Evolutionary conservation across 768 basidiomycete genomes (phyloP).

Genomic region (Trametes maxima): DNA sequence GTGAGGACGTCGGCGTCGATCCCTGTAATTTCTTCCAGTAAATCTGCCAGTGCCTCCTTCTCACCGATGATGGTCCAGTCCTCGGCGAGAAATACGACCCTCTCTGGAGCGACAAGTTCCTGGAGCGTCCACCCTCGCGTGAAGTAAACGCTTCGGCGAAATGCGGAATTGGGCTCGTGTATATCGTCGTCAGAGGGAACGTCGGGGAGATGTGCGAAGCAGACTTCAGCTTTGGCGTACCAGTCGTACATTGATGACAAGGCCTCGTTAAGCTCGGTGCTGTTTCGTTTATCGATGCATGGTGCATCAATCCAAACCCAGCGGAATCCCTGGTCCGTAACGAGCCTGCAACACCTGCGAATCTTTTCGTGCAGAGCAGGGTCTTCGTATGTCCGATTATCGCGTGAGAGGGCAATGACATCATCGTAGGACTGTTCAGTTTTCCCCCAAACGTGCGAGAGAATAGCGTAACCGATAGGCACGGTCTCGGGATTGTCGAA

Average conservation of each 20-base stretch:
- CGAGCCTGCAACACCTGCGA: background rate
- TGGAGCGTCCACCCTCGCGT: slow-evolving; percentile 12
- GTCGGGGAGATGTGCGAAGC: slow-evolving; percentile 5
- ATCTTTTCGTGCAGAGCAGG: background rate
- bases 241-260: slow-evolving; percentile 13
- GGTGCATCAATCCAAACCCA: slow-evolving; percentile 5
- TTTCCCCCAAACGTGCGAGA: slow-evolving; percentile 5
- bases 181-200: background rate
- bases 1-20: slow-evolving; percentile 1
- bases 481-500: background rate
- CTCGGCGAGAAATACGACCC: slow-evolving; percentile 4
- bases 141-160: background rate
- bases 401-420: background rate
- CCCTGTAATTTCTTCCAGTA: slow-evolving; percentile 10
- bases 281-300: slow-evolving; percentile 10
- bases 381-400: too few species aligned
- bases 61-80: slow-evolving; percentile 3
- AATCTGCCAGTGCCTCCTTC: background rate
- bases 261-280: slow-evolving; percentile 9
- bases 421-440: slow-evolving; percentile 1
- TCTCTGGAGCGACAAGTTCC: slow-evolving; percentile 7
- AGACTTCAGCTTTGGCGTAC: background rate
- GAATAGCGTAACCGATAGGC: background rate
- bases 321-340: background rate
- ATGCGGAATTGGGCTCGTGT: background rate